A percentile compares a stretch with the other conserved stretches of the same genome.
Conservation (phyloP, 2,329 filamentous ascomycete species). For the Arthrinium phaeospermum region DNA sequence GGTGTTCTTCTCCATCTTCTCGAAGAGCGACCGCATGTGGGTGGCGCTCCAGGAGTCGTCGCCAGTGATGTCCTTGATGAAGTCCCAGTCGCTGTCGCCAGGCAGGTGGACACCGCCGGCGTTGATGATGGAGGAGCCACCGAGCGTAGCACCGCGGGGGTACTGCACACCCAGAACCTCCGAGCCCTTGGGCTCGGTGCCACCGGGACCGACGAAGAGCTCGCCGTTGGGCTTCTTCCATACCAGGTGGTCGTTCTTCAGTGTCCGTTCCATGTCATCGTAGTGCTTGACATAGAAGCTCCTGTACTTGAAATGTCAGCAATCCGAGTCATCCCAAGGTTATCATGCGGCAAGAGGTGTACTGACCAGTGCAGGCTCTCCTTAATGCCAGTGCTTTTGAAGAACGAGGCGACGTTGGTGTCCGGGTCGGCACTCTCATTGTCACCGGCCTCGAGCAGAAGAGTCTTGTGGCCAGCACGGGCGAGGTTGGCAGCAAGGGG, state of each 20-base stretch:
- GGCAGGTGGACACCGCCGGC: constrained; percentile 46
- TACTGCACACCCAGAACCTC: constrained; percentile 40
- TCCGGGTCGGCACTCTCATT: constrained; percentile 22
- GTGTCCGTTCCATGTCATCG: constrained; percentile 52
- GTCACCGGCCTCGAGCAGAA: constrained; percentile 56
- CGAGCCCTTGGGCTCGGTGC: constrained; percentile 30
- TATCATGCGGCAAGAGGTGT: background rate
- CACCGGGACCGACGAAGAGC: constrained; percentile 38
- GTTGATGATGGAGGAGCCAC: constrained; percentile 39
- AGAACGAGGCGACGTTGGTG: constrained; percentile 22
- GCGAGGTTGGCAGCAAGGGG: constrained; percentile 56
- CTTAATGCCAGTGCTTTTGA: constrained; percentile 26
- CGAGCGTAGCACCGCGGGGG: constrained; percentile 44
- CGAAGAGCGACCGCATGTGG: constrained; percentile 49
- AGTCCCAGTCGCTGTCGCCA: constrained; percentile 47
- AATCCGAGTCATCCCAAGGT: constrained; percentile 24
- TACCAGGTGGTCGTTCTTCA: constrained; percentile 56
- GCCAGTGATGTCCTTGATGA: constrained; percentile 47
- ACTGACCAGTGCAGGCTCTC: constrained; percentile 27
- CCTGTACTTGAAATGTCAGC: constrained; percentile 52
- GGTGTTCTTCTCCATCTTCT: constrained; percentile 48
- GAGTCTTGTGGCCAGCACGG: constrained; percentile 54
- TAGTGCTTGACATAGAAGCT: constrained; percentile 69
- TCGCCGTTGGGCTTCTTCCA: constrained; percentile 44
- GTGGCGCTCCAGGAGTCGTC: constrained; percentile 48